Percentiles rank a stretch among this genome's conserved stretches.
Conservation (phyloP, 306 rosid species). For the Trifolium dubium region DNA sequence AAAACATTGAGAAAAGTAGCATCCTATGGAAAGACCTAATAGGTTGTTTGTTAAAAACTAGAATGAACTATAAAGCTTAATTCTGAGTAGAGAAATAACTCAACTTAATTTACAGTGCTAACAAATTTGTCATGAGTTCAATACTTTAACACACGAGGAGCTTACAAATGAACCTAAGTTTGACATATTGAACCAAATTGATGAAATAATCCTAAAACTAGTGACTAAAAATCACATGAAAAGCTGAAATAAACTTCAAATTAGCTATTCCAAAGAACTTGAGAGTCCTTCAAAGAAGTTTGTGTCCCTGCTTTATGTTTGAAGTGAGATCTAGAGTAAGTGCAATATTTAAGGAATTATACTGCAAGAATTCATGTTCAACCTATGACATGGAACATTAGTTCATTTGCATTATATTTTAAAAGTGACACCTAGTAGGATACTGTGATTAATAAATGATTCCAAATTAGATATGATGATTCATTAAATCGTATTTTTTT, state of each 20-base stretch:
- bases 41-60: conserved; percentile 2
- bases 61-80: background rate
- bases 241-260: background rate
- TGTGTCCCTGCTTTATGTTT: background rate
- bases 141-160: background rate
- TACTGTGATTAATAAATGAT: background rate
- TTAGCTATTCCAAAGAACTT: background rate
- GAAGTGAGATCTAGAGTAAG: conserved; percentile 1
- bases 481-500: too few relatives aligned
- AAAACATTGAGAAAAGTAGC: too few relatives aligned
- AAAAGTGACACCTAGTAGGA: background rate
- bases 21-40: too few relatives aligned
- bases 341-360: background rate
- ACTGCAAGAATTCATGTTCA: background rate
- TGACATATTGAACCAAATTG: background rate
- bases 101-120: background rate
- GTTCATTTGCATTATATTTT: too few relatives aligned
- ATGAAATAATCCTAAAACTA: conserved; percentile 21
- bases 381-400: background rate
- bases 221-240: background rate
- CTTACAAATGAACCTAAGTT: background rate
- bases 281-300: background rate
- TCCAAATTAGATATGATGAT: background rate
- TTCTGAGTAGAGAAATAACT: conserved; percentile 16
- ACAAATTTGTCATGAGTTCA: background rate